phyloP scores from a whole-genome alignment of 345 rosid genomes.

The Iberis pinnata region DNA sequence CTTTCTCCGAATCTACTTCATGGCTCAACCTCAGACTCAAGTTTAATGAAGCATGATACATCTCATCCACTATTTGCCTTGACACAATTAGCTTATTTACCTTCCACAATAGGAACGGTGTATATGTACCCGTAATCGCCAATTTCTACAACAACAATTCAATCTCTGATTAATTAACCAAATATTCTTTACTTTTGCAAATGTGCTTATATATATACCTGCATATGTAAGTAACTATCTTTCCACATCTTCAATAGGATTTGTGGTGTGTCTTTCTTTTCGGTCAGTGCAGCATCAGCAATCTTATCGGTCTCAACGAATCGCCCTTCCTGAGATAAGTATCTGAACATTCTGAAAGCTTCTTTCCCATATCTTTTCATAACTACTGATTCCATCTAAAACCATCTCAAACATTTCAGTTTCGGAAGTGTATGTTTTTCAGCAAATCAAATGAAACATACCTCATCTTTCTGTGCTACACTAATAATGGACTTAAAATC shows the following conservation, averaged over 20 bases:
- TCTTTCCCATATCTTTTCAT: constrained; percentile 62
- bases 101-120: constrained; percentile 63
- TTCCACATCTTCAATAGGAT: constrained; percentile 73
- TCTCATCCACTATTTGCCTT: constrained; percentile 54
- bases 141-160: constrained; percentile 45
- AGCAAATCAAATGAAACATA: constrained; percentile 15
- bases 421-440: constrained; percentile 5
- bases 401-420: constrained; percentile 9
- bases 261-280: constrained; percentile 54
- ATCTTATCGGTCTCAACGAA: constrained; percentile 76
- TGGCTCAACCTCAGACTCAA: constrained; percentile 49
- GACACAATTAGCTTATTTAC: constrained; percentile 43
- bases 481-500: constrained; percentile 62
- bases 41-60: constrained; percentile 80
- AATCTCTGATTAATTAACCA: not conserved
- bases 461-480: constrained; percentile 76
- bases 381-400: constrained; percentile 66
- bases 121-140: constrained; percentile 31
- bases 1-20: constrained; percentile 55
- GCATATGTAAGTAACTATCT: constrained; percentile 74
- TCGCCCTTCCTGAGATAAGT: constrained; percentile 41
- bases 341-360: constrained; percentile 69
- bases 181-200: not conserved
- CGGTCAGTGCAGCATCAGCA: constrained; percentile 52
- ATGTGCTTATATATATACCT: constrained; percentile 43